Evolutionary conservation across 768 basidiomycete genomes (phyloP).

Genomic region (Tricholoma matsutake): DNA sequence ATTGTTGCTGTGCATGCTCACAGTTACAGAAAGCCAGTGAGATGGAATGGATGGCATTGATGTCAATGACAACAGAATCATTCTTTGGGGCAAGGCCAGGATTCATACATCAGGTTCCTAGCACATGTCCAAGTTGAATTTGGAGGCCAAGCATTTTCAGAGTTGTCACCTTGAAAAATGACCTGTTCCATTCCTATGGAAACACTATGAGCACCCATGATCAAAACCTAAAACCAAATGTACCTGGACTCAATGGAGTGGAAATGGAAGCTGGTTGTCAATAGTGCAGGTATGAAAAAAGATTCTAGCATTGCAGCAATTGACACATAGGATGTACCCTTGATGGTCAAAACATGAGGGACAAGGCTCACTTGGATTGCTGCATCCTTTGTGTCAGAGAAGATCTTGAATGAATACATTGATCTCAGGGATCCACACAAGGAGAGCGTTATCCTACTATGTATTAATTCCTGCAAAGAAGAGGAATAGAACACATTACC

Average conservation of each 20-base stretch:
- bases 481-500: not conserved
- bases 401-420: not conserved
- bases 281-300: constrained; percentile 1
- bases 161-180: too few species aligned
- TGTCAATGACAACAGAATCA: not conserved
- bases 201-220: too few species aligned
- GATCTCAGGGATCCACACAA: constrained; percentile 1
- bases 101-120: not conserved
- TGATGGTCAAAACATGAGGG: not conserved
- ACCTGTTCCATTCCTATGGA: too few species aligned
- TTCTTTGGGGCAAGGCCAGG: not conserved
- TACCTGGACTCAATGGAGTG: constrained; percentile 1
- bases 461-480: not conserved
- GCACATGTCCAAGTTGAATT: not conserved
- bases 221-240: too few species aligned
- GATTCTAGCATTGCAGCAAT: not conserved
- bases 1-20: not conserved
- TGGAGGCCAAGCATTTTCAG: not conserved
- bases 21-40: constrained; percentile 1
- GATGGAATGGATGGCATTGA: not conserved
- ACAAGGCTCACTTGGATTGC: not conserved
- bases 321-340: not conserved
- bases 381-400: too few species aligned
- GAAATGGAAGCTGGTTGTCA: not conserved
- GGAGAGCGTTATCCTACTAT: not conserved